phyloP scores from a whole-genome alignment of 306 rosid genomes.

The Betula pendula region DNA sequence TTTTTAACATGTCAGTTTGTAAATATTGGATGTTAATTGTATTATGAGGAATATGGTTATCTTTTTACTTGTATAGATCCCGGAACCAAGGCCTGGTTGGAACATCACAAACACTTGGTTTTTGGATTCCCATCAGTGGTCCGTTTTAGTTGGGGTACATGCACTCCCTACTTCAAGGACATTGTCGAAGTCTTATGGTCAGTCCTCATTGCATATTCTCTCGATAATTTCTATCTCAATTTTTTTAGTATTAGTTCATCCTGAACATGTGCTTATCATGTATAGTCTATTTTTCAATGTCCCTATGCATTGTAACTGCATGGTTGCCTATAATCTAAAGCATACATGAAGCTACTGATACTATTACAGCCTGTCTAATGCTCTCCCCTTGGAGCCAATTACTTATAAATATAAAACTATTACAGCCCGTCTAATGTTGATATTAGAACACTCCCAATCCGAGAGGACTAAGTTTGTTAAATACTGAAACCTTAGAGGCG shows the following conservation, averaged over 20 bases:
- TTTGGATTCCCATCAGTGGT: constrained; percentile 95
- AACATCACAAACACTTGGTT: constrained; percentile 67
- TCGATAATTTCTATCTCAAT: constrained; percentile 14
- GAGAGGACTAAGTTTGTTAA: too few species aligned
- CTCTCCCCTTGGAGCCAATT: too few species aligned
- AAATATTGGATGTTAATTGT: constrained; percentile 7
- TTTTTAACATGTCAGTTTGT: constrained; percentile 9
- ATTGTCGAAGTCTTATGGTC: constrained; percentile 77
- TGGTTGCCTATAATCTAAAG: background rate
- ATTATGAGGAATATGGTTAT: constrained; percentile 24
- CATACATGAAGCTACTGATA: background rate
- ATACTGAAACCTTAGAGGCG: too few species aligned
- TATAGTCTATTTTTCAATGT: constrained; percentile 1
- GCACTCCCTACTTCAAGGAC: constrained; percentile 72
- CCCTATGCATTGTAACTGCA: background rate
- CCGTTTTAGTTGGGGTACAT: constrained; percentile 97
- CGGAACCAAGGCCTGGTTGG: constrained; percentile 78
- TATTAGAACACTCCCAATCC: background rate
- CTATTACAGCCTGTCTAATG: background rate
- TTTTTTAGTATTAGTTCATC: constrained; percentile 1
- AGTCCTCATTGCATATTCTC: constrained; percentile 33
- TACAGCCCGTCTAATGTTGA: background rate
- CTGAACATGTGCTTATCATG: background rate
- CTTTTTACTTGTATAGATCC: constrained; percentile 62
- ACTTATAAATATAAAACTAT: too few species aligned